Base-by-base conservation (phyloP, 495 filamentous ascomycete species). In the Hypoxylon rickii region DNA sequence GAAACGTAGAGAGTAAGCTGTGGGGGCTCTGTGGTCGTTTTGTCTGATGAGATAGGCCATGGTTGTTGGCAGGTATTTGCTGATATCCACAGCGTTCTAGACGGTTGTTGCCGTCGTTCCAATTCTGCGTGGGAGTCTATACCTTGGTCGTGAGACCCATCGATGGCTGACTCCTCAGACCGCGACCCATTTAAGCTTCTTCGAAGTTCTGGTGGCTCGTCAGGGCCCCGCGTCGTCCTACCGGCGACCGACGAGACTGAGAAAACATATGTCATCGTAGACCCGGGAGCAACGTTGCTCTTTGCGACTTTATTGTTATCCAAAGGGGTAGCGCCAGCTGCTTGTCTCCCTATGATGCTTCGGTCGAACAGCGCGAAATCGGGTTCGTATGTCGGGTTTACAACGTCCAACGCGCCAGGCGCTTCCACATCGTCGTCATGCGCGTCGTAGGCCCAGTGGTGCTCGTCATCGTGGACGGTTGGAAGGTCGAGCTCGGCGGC, bases 61-160 rank as follows among this genome's bases (percentile, higher is more conserved):
- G 92, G 92, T 59, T 91, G 89, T 12, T 78, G 58, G 70, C 92
- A 97, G 6, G 89, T 88, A 50, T 88, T 95, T 26, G 92, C 80
- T 3, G 90, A 89, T 41, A 97, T 78, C 61, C 86, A 96, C 5
- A 96, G 72, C 1, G 74, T 83, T 13, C 73, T 78, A 4, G 74
- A 48, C 1, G 58, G 11, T 19, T 47, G 43, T 49, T 73, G 67
- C 31, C 73, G 66, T 18, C 48, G 64, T 4, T 7, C 11, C 21
- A 72, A 47, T 36, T 43, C 59, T 44, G 53, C 44, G 44, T 61
- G 39, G 21, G 16, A 7, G 15, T 18, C 34, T n/a, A 39, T 32
- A 26, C 33, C 45, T 16, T 58, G 51, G 0, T 55, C 29, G 7
- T 39, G 49, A 17, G 21, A 29, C 7, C 8, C 48, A 12, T 66